These are phyloP conservation scores for Tillandsia fasciculata DNA, from an alignment of 176 grass and related monocot species.

Conservation along the genomic window DNA sequence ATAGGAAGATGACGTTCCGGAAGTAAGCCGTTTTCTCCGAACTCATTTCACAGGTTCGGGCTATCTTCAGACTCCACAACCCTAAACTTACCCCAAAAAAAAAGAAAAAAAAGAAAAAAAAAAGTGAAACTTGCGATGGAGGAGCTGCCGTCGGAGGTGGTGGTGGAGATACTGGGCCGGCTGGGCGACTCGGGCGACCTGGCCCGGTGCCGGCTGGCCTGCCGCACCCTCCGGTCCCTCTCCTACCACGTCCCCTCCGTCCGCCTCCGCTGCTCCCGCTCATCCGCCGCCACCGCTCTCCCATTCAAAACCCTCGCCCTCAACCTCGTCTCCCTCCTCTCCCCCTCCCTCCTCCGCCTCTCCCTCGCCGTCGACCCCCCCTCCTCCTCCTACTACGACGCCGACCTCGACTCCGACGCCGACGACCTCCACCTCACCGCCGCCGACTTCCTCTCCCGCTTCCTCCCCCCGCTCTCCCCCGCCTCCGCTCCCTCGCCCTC, in stretches of 20 bases:
- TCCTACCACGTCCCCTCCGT: slow-evolving; percentile 26
- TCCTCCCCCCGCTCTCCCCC: slow-evolving; percentile 28
- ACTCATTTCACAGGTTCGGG: too few relatives aligned
- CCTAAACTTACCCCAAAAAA: too few relatives aligned
- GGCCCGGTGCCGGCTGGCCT: slow-evolving; percentile 51
- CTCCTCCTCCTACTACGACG: slow-evolving; percentile 23
- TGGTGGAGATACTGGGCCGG: slow-evolving; percentile 35
- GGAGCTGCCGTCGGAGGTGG: slow-evolving; percentile 18
- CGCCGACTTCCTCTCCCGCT: slow-evolving; percentile 27
- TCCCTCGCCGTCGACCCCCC: slow-evolving; percentile 35
- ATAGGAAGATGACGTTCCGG: too few relatives aligned
- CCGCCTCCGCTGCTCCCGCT: slow-evolving; percentile 23
- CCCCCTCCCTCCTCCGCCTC: slow-evolving; percentile 28
- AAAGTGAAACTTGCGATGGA: too few relatives aligned
- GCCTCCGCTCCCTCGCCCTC: slow-evolving; percentile 37
- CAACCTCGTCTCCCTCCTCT: slow-evolving; percentile 39
- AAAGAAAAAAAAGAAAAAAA: too few relatives aligned
- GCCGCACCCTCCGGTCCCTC: slow-evolving; percentile 26
- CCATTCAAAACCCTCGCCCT: slow-evolving; percentile 27
- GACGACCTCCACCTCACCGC: slow-evolving; percentile 57
- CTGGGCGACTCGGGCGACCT: slow-evolving; percentile 41
- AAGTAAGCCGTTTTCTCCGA: too few relatives aligned
- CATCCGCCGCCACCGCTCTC: not conserved
- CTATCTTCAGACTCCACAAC: too few relatives aligned
- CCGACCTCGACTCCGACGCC: slow-evolving; percentile 38